These are phyloP conservation scores for Teratosphaeria pseudoeucalypti DNA, from an alignment of 2,329 filamentous ascomycete genomes.

Conservation along the genomic window DNA sequence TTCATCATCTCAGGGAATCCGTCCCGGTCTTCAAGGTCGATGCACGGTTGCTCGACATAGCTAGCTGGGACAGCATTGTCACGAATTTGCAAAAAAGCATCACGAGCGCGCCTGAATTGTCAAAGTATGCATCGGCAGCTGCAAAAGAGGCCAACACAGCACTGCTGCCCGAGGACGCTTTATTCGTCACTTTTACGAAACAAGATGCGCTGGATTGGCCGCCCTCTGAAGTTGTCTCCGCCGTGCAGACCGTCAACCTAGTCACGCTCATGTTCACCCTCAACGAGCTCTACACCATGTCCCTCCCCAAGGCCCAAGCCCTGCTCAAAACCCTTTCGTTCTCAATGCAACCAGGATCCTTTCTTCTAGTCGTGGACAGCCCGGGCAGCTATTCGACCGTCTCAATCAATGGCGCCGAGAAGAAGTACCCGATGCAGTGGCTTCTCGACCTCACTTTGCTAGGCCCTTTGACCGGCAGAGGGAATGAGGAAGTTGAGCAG, in stretches of 20 bases:
- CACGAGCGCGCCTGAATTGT: slow-evolving; percentile 38
- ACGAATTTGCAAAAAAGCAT: slow-evolving; percentile 48
- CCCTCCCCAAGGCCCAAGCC: slow-evolving; percentile 62
- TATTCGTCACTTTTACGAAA: slow-evolving; percentile 36
- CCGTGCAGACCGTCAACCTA: slow-evolving; percentile 33
- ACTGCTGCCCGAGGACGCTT: slow-evolving; percentile 22
- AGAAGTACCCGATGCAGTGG: slow-evolving; percentile 89
- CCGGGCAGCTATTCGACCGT: slow-evolving; percentile 88
- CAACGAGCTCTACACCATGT: slow-evolving; percentile 83
- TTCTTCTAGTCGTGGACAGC: slow-evolving; percentile 82
- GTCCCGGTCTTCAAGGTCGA: slow-evolving; percentile 18
- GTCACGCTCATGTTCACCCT: slow-evolving; percentile 87
- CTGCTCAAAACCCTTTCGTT: slow-evolving; percentile 63
- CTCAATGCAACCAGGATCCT: slow-evolving; percentile 45
- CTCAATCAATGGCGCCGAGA: slow-evolving; percentile 44
- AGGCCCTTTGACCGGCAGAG: slow-evolving; percentile 1
- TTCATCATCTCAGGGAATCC: slow-evolving; percentile 13
- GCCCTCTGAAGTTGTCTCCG: slow-evolving; percentile 24
- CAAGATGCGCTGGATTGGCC: slow-evolving; percentile 40
- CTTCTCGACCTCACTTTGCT: slow-evolving; percentile 74
- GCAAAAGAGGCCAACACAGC: slow-evolving; percentile 32
- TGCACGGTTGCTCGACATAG: slow-evolving; percentile 68
- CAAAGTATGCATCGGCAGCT: slow-evolving; percentile 38
- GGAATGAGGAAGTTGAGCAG: slow-evolving; percentile 5
- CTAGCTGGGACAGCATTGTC: slow-evolving; percentile 61